Evolutionary conservation across 2,329 filamentous ascomycete species (phyloP).

Genomic region (Colletotrichum eleusines): DNA sequence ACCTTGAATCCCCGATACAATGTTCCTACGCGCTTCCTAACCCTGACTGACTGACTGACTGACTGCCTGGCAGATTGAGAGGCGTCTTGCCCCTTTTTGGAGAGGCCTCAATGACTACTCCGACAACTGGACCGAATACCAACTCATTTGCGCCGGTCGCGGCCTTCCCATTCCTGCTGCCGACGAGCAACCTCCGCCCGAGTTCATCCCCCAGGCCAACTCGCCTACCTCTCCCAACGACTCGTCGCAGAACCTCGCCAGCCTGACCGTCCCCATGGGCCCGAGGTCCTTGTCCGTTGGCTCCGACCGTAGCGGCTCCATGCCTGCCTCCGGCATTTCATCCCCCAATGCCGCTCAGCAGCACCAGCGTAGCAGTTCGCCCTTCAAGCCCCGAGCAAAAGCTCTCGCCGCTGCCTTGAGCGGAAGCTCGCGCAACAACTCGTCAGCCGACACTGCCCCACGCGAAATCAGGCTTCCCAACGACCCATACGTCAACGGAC

Average conservation of each 20-base stretch:
- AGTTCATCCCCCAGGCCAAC: constrained; percentile 62
- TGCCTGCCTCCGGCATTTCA: constrained; percentile 67
- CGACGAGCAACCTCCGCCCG: constrained; percentile 83
- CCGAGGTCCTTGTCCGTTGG: constrained; percentile 82
- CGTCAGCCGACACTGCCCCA: constrained; percentile 77
- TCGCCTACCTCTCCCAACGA: constrained; percentile 61
- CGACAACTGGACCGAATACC: constrained; percentile 91
- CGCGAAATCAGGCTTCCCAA: constrained; percentile 84
- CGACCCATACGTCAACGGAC: constrained; percentile 93
- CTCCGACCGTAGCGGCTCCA: constrained; percentile 76
- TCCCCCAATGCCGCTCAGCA: constrained; percentile 58
- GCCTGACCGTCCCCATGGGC: constrained; percentile 82
- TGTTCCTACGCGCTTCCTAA: no score
- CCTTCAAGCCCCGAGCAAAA: constrained; percentile 87
- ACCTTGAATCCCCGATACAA: constrained; percentile 47
- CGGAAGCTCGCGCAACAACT: constrained; percentile 77
- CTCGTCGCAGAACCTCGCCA: constrained; percentile 74
- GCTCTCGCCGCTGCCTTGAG: constrained; percentile 86
- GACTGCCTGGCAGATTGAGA: constrained; percentile 77
- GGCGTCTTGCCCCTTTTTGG: constrained; percentile 95
- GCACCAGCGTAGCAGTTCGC: constrained; percentile 64
- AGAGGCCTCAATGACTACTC: constrained; percentile 90
- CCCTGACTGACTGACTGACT: neutral
- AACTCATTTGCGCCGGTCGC: constrained; percentile 90
- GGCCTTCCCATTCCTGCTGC: constrained; percentile 86